Percentiles rank a stretch among this genome's conserved stretches.
phyloP scores from a whole-genome alignment of 2,329 filamentous ascomycete genomes.

The Diaporthe sp. region DNA sequence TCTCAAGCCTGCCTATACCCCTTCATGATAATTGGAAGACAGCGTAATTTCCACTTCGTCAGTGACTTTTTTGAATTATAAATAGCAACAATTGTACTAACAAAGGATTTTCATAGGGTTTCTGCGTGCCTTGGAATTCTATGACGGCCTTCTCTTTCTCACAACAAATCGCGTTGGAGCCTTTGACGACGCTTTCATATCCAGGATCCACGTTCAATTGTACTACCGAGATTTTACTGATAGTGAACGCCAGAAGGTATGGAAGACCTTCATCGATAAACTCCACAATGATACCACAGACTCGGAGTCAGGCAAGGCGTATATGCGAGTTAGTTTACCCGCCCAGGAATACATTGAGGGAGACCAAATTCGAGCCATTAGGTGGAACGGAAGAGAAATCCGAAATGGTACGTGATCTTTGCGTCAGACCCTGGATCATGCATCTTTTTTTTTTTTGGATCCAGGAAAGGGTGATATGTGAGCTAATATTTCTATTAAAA shows the following conservation, averaged over 20 bases:
- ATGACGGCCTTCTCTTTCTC: constrained; percentile 50
- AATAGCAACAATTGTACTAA: too few species aligned
- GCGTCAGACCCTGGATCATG: too few species aligned
- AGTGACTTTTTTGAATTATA: too few species aligned
- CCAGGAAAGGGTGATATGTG: too few species aligned
- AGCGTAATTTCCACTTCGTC: too few species aligned
- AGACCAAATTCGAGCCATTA: constrained; percentile 43
- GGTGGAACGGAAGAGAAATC: constrained; percentile 15
- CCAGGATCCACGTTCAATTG: constrained; percentile 48
- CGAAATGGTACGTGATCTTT: constrained; percentile 8
- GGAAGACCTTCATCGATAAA: constrained; percentile 48
- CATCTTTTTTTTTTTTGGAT: too few species aligned
- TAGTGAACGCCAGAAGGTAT: constrained; percentile 45
- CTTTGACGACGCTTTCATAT: constrained; percentile 51
- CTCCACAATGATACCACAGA: too few species aligned
- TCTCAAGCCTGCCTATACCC: too few species aligned
- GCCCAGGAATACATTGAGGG: constrained; percentile 43
- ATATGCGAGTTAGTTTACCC: constrained; percentile 43
- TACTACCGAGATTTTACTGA: constrained; percentile 48
- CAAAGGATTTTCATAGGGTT: constrained; percentile 42
- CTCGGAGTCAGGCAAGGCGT: constrained; percentile 30
- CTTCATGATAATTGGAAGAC: too few species aligned
- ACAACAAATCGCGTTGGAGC: constrained; percentile 48
- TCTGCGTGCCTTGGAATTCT: constrained; percentile 48
- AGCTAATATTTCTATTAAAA: neutral